These are phyloP conservation scores for Elongisporangium undulatum DNA, from an alignment of 352 stramenopile genomes.

Conservation along the genomic window DNA sequence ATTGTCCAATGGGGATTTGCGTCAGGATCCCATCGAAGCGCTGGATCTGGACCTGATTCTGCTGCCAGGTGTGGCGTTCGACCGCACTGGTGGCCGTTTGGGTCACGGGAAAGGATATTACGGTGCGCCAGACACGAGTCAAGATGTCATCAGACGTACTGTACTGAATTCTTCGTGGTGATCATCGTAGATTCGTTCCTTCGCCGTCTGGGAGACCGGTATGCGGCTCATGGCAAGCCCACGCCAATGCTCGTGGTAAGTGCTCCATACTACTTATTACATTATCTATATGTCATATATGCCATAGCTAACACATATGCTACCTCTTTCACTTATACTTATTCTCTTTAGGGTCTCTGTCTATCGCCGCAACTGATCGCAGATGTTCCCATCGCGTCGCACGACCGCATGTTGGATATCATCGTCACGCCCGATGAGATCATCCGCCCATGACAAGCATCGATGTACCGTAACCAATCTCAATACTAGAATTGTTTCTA, in stretches of 20 bases:
- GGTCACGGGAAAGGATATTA: conserved; percentile 89
- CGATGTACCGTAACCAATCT: background rate
- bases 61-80: conserved; percentile 81
- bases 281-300: background rate
- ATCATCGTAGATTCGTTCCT: conserved; percentile 60
- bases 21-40: conserved; percentile 37
- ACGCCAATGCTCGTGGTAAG: conserved; percentile 59
- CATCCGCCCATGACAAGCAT: conserved; percentile 14
- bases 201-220: conserved; percentile 47
- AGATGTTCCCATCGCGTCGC: conserved; percentile 50
- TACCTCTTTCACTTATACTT: background rate
- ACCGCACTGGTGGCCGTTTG: conserved; percentile 65
- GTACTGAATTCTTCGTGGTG: background rate
- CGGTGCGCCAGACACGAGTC: no score
- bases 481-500: background rate
- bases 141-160: conserved; percentile 8
- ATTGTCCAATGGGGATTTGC: conserved; percentile 11
- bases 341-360: conserved; percentile 51
- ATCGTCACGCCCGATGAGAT: conserved; percentile 61
- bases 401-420: conserved; percentile 65
- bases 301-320: background rate
- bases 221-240: conserved; percentile 23
- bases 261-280: conserved; percentile 3
- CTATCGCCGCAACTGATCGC: conserved; percentile 54
- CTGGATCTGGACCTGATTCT: conserved; percentile 76